Percentiles rank a stretch among this genome's conserved stretches.
These are phyloP conservation scores for Polysphondylium violaceum DNA, from an alignment of 78 protist genomes.

Conservation along the genomic window DNA sequence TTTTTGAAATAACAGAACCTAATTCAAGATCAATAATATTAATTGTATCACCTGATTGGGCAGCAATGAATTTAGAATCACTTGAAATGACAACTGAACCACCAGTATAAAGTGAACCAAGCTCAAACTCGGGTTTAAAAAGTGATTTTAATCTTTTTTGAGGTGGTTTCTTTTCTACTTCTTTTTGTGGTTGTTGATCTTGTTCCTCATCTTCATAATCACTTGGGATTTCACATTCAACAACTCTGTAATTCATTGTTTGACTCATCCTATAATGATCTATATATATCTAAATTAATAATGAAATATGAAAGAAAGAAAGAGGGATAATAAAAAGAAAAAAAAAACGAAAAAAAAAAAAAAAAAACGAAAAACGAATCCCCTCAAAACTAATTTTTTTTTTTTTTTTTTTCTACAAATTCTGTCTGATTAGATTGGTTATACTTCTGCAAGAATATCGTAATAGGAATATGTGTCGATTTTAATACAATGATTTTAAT, in stretches of 20 bases:
- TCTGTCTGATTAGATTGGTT: no score
- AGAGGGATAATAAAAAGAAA: neutral
- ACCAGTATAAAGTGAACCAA: slow-evolving; percentile 41
- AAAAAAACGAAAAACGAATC: neutral
- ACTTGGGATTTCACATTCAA: slow-evolving; percentile 53
- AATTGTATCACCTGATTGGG: slow-evolving; percentile 7
- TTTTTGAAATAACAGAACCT: slow-evolving; percentile 16
- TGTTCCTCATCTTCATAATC: slow-evolving; percentile 22
- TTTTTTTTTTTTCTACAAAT: no score
- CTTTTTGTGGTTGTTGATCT: neutral
- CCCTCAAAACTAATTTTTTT: neutral
- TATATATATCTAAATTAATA: no score
- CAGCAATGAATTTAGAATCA: slow-evolving; percentile 12
- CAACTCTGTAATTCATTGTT: slow-evolving; percentile 33
- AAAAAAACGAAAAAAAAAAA: neutral
- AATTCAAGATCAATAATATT: slow-evolving; percentile 18
- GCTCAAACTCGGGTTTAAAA: slow-evolving; percentile 50
- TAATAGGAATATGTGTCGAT: no score
- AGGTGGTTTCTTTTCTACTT: slow-evolving; percentile 16
- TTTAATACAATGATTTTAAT: no score
- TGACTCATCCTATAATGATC: no score
- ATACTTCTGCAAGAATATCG: no score
- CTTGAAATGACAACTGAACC: slow-evolving; percentile 12
- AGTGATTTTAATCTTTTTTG: slow-evolving; percentile 44
- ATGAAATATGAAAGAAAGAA: no score